Conservation (phyloP, 768 basidiomycete genomes). For the Chalciporus sphaerocephalus region DNA sequence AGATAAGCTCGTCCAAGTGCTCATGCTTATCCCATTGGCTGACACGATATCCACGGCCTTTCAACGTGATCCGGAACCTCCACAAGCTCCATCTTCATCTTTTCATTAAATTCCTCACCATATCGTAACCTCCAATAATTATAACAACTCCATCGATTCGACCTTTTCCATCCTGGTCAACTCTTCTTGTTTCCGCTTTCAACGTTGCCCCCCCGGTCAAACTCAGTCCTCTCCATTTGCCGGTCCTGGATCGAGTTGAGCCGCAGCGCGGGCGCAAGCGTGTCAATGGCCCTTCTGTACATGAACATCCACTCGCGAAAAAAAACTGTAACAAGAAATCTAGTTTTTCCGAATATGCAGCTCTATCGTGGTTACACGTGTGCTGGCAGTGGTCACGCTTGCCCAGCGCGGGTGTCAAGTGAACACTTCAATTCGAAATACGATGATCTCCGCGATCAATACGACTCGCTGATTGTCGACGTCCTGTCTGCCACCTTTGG, state of each 20-base stretch:
- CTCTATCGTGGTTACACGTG: no score
- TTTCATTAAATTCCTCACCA: neutral
- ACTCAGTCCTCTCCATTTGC: neutral
- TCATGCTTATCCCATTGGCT: no score
- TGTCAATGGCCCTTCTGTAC: no score
- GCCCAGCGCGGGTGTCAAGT: no score
- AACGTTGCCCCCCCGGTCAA: neutral
- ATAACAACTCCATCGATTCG: neutral
- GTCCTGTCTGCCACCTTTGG: no score
- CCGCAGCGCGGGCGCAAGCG: neutral
- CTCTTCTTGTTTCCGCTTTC: neutral
- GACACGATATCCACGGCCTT: neutral
- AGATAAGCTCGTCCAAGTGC: no score
- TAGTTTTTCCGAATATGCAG: neutral
- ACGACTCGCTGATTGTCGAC: no score
- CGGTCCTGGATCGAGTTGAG: neutral
- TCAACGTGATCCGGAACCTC: neutral
- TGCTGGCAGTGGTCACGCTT: no score
- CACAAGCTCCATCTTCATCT: neutral
- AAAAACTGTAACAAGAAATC: neutral
- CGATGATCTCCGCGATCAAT: no score
- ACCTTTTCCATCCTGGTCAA: neutral
- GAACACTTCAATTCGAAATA: no score
- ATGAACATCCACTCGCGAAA: neutral
- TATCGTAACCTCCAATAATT: no score